phyloP scores from a whole-genome alignment of 2,329 filamentous ascomycete species.

The Ophiocordyceps unilateralis region DNA sequence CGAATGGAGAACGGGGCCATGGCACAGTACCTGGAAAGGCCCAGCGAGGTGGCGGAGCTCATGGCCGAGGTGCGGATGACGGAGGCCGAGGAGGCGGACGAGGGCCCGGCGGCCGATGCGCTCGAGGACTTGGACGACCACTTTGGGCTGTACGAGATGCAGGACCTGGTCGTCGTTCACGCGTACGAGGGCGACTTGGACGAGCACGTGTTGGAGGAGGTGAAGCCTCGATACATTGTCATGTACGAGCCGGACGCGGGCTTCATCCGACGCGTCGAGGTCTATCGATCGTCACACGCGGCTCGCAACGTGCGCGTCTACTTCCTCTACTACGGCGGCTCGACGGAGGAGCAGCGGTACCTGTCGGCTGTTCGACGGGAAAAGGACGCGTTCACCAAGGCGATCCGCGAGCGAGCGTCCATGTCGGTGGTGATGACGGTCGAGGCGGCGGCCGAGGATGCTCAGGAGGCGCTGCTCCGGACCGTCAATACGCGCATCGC shows the following conservation, averaged over 20 bases:
- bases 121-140: slow-evolving; percentile 84
- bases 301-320: slow-evolving; percentile 83
- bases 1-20: slow-evolving; percentile 60
- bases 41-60: slow-evolving; percentile 63
- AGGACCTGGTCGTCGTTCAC: slow-evolving; percentile 75
- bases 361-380: slow-evolving; percentile 79
- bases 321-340: slow-evolving; percentile 90
- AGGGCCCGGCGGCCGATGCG: slow-evolving; percentile 56
- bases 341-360: slow-evolving; percentile 90
- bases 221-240: slow-evolving; percentile 84
- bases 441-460: slow-evolving; percentile 56
- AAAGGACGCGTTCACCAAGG: slow-evolving; percentile 86
- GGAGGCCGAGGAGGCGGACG: slow-evolving; percentile 57
- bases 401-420: slow-evolving; percentile 83
- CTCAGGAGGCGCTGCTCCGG: slow-evolving; percentile 80
- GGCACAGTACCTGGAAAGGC: slow-evolving; percentile 64
- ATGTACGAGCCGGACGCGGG: slow-evolving; percentile 97
- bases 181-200: slow-evolving; percentile 93
- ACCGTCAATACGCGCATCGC: slow-evolving; percentile 96
- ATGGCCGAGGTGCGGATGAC: slow-evolving; percentile 73
- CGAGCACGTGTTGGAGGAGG: slow-evolving; percentile 88
- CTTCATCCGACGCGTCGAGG: slow-evolving; percentile 86
- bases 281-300: slow-evolving; percentile 87
- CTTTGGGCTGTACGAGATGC: slow-evolving; percentile 82
- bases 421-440: slow-evolving; percentile 78